Percentiles rank a stretch among this genome's conserved stretches.
phyloP scores from a whole-genome alignment of 768 basidiomycete species.

The Asterophora lycoperdoides region DNA sequence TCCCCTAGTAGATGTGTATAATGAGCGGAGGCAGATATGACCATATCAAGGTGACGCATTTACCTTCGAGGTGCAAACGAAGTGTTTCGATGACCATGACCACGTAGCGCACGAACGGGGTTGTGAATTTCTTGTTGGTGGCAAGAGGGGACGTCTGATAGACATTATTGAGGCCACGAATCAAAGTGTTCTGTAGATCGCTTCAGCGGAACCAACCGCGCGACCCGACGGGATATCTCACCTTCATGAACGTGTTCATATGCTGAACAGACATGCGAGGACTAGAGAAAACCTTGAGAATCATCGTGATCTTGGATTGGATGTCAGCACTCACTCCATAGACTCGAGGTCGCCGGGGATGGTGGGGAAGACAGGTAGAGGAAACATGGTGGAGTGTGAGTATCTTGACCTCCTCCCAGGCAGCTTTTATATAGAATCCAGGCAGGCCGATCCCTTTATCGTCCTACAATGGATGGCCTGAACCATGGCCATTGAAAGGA shows the following conservation, averaged over 20 bases:
- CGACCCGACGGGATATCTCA: not conserved
- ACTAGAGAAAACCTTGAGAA: conserved; percentile 2
- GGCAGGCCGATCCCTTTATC: conserved; percentile 1
- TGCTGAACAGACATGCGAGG: conserved; percentile 16
- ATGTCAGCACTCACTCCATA: conserved; percentile 18
- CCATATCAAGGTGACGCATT: not conserved
- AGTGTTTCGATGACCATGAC: conserved; percentile 20
- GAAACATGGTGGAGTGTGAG: conserved; percentile 15
- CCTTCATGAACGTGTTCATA: conserved; percentile 29
- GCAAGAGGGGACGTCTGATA: conserved; percentile 16
- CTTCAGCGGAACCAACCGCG: not conserved
- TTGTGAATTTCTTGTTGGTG: conserved; percentile 13
- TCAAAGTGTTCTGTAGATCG: conserved; percentile 22
- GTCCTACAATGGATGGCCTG: not conserved
- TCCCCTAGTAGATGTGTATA: conserved; percentile 15
- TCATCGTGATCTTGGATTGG: not conserved
- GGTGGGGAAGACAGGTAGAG: conserved; percentile 22
- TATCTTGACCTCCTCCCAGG: not conserved
- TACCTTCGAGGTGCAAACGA: conserved; percentile 22
- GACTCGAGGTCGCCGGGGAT: conserved; percentile 18
- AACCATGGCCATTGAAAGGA: too few species aligned
- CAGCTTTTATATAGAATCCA: not conserved
- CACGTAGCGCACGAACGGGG: conserved; percentile 21
- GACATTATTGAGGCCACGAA: conserved; percentile 24
- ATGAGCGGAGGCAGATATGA: not conserved